phyloP scores from a whole-genome alignment of 768 basidiomycete genomes.

The Pulveroboletus frians region DNA sequence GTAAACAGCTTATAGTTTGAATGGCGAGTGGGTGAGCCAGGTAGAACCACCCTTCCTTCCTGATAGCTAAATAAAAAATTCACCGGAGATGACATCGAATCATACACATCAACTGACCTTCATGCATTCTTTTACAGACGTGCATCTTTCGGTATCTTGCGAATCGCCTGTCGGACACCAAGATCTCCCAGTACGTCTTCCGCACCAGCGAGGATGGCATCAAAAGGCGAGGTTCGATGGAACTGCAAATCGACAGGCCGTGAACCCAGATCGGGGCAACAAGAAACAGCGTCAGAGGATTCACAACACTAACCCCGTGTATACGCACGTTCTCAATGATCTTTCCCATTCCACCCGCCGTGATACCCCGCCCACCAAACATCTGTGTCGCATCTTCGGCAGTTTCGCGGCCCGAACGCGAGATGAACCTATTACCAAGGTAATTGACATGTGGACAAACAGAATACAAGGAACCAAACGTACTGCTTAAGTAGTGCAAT shows the following conservation, averaged over 20 bases:
- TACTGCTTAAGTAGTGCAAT: slow-evolving; percentile 89
- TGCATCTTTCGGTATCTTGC: slow-evolving; percentile 53
- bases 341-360: slow-evolving; percentile 82
- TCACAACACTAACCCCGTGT: background rate
- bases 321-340: slow-evolving; percentile 69
- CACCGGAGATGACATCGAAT: background rate
- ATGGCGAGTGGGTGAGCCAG: too few species aligned
- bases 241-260: slow-evolving; percentile 40
- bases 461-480: slow-evolving; percentile 19
- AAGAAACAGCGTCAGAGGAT: background rate
- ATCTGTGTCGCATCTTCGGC: slow-evolving; percentile 74
- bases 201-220: slow-evolving; percentile 77
- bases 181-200: slow-evolving; percentile 72
- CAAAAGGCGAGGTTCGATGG: slow-evolving; percentile 78
- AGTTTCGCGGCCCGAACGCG: slow-evolving; percentile 46
- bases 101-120: background rate
- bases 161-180: slow-evolving; percentile 69
- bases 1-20: too few species aligned
- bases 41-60: background rate
- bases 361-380: slow-evolving; percentile 87
- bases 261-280: background rate
- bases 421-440: slow-evolving; percentile 49
- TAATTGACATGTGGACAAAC: slow-evolving; percentile 1
- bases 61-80: background rate
- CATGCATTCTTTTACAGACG: background rate